Base-by-base conservation (phyloP, 2,329 filamentous ascomycete species). In the Aulographum hederae region DNA sequence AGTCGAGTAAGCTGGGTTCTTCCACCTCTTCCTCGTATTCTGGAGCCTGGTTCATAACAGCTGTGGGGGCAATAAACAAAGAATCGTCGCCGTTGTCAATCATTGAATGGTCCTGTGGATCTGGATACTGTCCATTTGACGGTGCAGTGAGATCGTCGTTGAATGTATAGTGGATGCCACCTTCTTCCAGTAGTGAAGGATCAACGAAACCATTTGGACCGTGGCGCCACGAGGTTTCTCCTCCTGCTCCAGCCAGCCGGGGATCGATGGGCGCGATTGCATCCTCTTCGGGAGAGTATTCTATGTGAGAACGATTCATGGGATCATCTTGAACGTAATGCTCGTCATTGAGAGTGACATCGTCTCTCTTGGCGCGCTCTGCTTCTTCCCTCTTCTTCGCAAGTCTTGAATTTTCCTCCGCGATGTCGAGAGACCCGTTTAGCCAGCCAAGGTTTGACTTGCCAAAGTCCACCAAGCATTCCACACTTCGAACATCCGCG, bases 361-460 rank as follows among this genome's bases (percentile, higher is more conserved):
- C 57, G 26, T 51, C 51, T 30, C 57, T 45, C 42, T 65, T 68
- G 5, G 60, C 61, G 18, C 45, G 48, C 28, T 69, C 61, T 3
- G 67, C 69, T 41, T 70, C 67, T 32, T 61, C 58, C 32, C 59
- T 54, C 18, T 63, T 60, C 35, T 55, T 57, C 33, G 54, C 53
- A 35, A 67, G 48, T 18, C 59, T 54, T 12, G 51, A 47, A 5
- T 56, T 60, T 28, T 61, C 15, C 59, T 27, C 58, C 45, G 2
- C 53, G 51, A 39, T 44, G 38, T 41, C 45, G 3, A 48, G 45
- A 13, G 40, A 48, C 20, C 56, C 54, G 32, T 68, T 67, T 30
- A 95, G 58, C 82, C 84, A 94, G 26, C 67, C 69, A 17, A 92
- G 60, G 48, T 98, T 98, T 32, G 91, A 86, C 26, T 80, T 64